phyloP scores from a whole-genome alignment of 345 rosid genomes.

The Gossypium turneri region DNA sequence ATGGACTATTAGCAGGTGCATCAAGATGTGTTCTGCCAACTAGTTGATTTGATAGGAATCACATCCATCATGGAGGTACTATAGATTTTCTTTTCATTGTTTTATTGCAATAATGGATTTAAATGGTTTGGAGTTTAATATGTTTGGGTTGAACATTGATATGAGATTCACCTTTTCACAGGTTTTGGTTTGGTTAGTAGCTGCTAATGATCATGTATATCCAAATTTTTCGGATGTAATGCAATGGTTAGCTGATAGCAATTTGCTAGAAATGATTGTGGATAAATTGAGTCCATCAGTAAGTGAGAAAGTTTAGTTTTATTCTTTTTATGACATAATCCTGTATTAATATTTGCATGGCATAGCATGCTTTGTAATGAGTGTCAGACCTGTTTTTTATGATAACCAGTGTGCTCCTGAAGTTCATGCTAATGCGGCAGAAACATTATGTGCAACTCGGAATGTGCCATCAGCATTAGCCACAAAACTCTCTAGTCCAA shows the following conservation, averaged over 20 bases:
- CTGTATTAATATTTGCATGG: background rate
- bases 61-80: constrained; percentile 99
- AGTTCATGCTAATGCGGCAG: constrained; percentile 96
- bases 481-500: constrained; percentile 77
- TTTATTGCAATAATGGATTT: background rate
- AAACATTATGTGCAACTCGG: constrained; percentile 86
- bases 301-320: constrained; percentile 32
- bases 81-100: background rate
- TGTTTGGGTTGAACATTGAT: background rate
- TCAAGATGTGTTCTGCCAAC: constrained; percentile 69
- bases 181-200: constrained; percentile 96
- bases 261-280: constrained; percentile 90
- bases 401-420: constrained; percentile 67
- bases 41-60: constrained; percentile 98
- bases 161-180: constrained; percentile 20
- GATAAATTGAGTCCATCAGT: constrained; percentile 89
- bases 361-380: constrained; percentile 6
- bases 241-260: constrained; percentile 96
- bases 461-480: constrained; percentile 92
- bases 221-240: constrained; percentile 95
- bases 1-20: too few relatives aligned
- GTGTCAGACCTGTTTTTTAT: constrained; percentile 25
- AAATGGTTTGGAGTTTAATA: background rate
- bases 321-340: background rate
- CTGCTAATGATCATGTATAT: constrained; percentile 92